Percentiles rank a stretch among this genome's conserved stretches.
Conservation (phyloP, 1,284 basidiomycete genomes). For the Ceratobasidium sp. region DNA sequence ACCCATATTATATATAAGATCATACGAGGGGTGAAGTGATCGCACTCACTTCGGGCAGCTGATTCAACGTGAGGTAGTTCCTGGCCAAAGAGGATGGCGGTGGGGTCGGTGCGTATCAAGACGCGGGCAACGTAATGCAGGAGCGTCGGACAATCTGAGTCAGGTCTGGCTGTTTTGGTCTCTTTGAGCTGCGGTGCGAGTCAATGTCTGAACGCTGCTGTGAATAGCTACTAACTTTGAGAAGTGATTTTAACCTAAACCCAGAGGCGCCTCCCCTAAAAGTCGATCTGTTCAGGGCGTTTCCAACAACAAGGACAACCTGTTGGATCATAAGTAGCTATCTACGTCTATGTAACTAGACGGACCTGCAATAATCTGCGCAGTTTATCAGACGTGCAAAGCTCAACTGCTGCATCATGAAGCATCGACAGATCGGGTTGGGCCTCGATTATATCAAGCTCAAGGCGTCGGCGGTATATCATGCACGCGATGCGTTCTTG, state of each 20-base stretch:
- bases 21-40: neutral
- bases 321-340: conserved; percentile 46
- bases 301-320: conserved; percentile 80
- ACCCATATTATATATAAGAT: conserved; percentile 29
- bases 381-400: conserved; percentile 74
- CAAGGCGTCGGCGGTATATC: conserved; percentile 81
- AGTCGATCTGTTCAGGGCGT: conserved; percentile 79
- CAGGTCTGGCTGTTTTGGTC: conserved; percentile 75
- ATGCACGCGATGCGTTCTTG: conserved; percentile 78
- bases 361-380: conserved; percentile 72
- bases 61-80: conserved; percentile 84
- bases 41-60: conserved; percentile 72
- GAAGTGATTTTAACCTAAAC: conserved; percentile 80
- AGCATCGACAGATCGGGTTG: conserved; percentile 81
- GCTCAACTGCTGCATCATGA: conserved; percentile 74
- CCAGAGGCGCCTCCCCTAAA: conserved; percentile 85
- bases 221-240: conserved; percentile 65
- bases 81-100: conserved; percentile 75
- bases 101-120: conserved; percentile 72
- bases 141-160: conserved; percentile 78
- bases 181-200: conserved; percentile 70
- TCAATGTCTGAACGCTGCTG: conserved; percentile 4
- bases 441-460: conserved; percentile 83
- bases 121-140: conserved; percentile 84
- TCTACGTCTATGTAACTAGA: conserved; percentile 1